Conservation (phyloP, 306 rosid species). For the Cicer arietinum region DNA sequence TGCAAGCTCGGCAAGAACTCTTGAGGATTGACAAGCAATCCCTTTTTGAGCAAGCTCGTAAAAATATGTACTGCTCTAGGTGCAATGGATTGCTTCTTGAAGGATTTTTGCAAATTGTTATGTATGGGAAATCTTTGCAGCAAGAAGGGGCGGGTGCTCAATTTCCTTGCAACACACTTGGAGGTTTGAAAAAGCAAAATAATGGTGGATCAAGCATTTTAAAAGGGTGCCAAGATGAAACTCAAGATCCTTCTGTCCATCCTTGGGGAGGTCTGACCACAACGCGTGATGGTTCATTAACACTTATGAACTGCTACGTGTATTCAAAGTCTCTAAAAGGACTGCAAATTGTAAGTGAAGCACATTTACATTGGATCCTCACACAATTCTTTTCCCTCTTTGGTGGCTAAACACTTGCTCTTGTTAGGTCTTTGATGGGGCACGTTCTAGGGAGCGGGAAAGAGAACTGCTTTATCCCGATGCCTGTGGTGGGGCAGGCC, state of each 20-base stretch:
- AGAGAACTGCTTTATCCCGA: constrained; percentile 97
- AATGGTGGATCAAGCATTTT: constrained; percentile 55
- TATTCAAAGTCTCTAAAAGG: constrained; percentile 76
- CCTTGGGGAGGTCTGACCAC: constrained; percentile 99
- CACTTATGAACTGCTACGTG: constrained; percentile 90
- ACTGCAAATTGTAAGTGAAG: constrained; percentile 77
- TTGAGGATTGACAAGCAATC: constrained; percentile 96
- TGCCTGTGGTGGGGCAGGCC: constrained; percentile 99
- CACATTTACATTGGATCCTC: constrained; percentile 30
- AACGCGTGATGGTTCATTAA: constrained; percentile 85
- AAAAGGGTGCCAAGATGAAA: constrained; percentile 75
- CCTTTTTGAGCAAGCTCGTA: constrained; percentile 97
- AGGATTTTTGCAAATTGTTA: constrained; percentile 94
- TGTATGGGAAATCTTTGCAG: constrained; percentile 92
- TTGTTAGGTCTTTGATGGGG: constrained; percentile 91
- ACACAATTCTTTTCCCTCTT: constrained; percentile 23
- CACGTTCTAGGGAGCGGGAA: constrained; percentile 96
- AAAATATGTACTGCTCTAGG: constrained; percentile 98
- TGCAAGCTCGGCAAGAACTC: constrained; percentile 78
- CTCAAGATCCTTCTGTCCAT: constrained; percentile 89
- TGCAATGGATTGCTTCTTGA: constrained; percentile 98
- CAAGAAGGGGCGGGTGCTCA: constrained; percentile 66
- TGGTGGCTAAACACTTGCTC: constrained; percentile 47
- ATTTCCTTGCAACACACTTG: constrained; percentile 56
- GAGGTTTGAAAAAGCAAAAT: constrained; percentile 61